Evolutionary conservation across 1,139 yeast species (phyloP).

Genomic region (Saccharomyces hybrid): DNA sequence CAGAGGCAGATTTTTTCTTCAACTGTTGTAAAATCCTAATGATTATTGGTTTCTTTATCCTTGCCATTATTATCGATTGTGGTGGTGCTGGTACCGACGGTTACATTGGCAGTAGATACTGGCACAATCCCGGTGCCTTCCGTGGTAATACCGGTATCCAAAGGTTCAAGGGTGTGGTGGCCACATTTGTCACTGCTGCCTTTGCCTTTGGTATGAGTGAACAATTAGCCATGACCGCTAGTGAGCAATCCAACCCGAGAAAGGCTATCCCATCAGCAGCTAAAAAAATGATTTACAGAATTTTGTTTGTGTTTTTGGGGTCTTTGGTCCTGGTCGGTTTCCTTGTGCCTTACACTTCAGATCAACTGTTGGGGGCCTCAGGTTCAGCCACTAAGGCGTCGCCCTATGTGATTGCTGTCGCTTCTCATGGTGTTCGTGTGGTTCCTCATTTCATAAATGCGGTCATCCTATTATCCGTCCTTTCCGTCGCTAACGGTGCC

Average conservation of each 20-base stretch:
- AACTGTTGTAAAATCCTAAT: conserved; percentile 55
- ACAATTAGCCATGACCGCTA: conserved; percentile 78
- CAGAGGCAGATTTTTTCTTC: conserved; percentile 63
- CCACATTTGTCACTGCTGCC: conserved; percentile 78
- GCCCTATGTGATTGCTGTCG: conserved; percentile 71
- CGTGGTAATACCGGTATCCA: conserved; percentile 28
- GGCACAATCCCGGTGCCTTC: conserved; percentile 57
- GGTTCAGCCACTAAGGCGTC: conserved; percentile 47
- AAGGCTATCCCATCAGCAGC: conserved; percentile 65
- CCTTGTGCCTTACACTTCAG: conserved; percentile 55
- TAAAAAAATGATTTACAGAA: conserved; percentile 72
- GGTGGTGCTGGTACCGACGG: conserved; percentile 64
- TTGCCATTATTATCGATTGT: conserved; percentile 52
- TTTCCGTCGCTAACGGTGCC: conserved; percentile 47
- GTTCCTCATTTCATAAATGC: conserved; percentile 42
- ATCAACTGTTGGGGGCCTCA: conserved; percentile 41
- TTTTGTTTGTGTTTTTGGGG: conserved; percentile 52
- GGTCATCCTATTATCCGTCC: conserved; percentile 42
- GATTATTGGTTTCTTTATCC: conserved; percentile 55
- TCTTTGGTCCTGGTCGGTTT: conserved; percentile 57
- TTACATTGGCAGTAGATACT: conserved; percentile 55
- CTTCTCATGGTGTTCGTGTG: conserved; percentile 58
- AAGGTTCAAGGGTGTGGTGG: conserved; percentile 69
- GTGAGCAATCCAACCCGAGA: conserved; percentile 79
- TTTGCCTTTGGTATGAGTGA: conserved; percentile 84